Conservation (phyloP, 495 filamentous ascomycete species). For the Penicillium goetzii region DNA sequence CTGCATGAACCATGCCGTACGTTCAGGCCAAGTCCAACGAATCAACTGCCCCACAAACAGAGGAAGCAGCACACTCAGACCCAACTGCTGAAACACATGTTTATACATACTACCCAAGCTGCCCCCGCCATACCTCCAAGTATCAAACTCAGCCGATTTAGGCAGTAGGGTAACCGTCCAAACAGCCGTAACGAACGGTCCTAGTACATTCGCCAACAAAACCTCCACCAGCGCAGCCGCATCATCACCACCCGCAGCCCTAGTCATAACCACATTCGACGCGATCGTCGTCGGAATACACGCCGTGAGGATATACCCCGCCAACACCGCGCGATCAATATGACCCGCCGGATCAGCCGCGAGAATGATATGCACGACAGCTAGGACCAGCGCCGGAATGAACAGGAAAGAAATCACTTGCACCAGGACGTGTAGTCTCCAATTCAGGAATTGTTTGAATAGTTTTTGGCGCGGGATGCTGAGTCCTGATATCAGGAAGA, state of each 20-base stretch:
- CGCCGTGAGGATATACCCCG: constrained; percentile 57
- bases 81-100: constrained; percentile 55
- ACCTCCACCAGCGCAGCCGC: constrained; percentile 59
- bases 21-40: constrained; percentile 52
- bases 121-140: constrained; percentile 48
- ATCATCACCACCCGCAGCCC: constrained; percentile 57
- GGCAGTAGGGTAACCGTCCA: constrained; percentile 57
- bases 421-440: constrained; percentile 56
- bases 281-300: constrained; percentile 63
- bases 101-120: constrained; percentile 55
- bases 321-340: constrained; percentile 54
- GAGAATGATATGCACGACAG: constrained; percentile 52
- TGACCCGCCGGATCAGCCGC: constrained; percentile 44
- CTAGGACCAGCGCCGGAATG: constrained; percentile 51
- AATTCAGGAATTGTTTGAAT: constrained; percentile 52
- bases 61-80: constrained; percentile 53
- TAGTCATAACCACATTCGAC: constrained; percentile 62
- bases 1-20: constrained; percentile 41
- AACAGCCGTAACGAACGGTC: constrained; percentile 55
- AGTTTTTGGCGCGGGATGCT: constrained; percentile 57
- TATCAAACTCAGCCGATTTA: constrained; percentile 44
- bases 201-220: constrained; percentile 56
- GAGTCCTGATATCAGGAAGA: constrained; percentile 59
- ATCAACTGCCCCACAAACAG: constrained; percentile 53
- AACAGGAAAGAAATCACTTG: constrained; percentile 56